Evolutionary conservation across 805 yeast genomes (phyloP).

Genomic region (Metschnikowia koreensis): DNA sequence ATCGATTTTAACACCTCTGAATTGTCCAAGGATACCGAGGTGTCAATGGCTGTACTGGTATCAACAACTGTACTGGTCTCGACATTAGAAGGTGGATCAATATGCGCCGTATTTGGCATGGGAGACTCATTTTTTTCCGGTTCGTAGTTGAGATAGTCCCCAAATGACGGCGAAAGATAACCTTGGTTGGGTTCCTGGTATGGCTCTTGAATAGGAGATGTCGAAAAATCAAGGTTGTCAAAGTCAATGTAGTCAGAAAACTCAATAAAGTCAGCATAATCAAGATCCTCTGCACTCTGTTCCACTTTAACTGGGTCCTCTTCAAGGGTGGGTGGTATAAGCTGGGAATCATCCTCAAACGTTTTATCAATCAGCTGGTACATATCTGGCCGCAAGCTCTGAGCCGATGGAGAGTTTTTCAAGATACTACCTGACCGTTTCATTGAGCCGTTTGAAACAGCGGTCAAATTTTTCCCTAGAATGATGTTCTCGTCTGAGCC

Average conservation of each 20-base stretch:
- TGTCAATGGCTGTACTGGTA: slow-evolving; percentile 7
- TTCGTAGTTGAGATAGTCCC: slow-evolving; percentile 1
- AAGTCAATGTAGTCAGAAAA: slow-evolving; percentile 41
- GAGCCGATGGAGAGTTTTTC: slow-evolving; percentile 31
- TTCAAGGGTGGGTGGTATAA: not conserved
- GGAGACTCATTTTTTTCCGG: not conserved
- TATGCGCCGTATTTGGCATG: not conserved
- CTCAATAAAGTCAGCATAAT: slow-evolving; percentile 35
- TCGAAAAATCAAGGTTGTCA: slow-evolving; percentile 32
- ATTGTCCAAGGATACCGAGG: slow-evolving; percentile 1
- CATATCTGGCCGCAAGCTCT: slow-evolving; percentile 19
- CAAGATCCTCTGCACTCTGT: slow-evolving; percentile 7
- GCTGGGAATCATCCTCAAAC: not conserved
- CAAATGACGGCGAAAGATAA: slow-evolving; percentile 2
- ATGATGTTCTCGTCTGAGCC: slow-evolving; percentile 43
- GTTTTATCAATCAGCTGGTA: slow-evolving; percentile 8
- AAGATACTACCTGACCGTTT: slow-evolving; percentile 39
- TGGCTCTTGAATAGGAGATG: slow-evolving; percentile 9
- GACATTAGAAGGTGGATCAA: not conserved
- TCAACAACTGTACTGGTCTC: slow-evolving; percentile 3
- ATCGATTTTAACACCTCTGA: not conserved
- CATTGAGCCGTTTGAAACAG: slow-evolving; percentile 19
- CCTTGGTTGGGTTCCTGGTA: not conserved
- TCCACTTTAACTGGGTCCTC: not conserved
- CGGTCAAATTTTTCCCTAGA: slow-evolving; percentile 21